Conservation (phyloP, 345 rosid species). For the Linum usitatissimum region DNA sequence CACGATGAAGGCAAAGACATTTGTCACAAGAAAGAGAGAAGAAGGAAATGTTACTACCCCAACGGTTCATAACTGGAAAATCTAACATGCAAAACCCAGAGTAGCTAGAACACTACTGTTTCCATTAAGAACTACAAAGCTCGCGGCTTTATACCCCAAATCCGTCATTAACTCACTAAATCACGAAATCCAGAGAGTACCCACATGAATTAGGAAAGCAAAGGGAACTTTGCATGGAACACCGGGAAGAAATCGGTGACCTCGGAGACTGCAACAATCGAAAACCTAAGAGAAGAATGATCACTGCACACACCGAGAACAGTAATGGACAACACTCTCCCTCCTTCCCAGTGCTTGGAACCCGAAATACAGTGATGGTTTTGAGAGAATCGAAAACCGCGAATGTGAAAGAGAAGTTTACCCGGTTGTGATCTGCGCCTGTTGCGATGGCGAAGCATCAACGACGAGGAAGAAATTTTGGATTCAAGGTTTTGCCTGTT, state of each 20-base stretch:
- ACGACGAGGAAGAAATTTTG: not conserved
- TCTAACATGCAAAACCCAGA: not conserved
- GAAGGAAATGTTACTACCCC: not conserved
- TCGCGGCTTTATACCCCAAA: not conserved
- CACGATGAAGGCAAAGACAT: not conserved
- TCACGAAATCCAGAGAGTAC: not conserved
- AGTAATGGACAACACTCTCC: not conserved
- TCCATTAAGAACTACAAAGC: not conserved
- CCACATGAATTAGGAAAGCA: not conserved
- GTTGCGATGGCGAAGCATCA: not conserved
- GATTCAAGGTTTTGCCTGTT: not conserved
- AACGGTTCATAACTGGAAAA: not conserved
- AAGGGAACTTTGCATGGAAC: not conserved
- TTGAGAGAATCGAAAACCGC: not conserved
- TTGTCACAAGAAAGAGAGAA: not conserved
- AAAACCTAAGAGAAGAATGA: not conserved
- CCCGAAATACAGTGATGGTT: not conserved
- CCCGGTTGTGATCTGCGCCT: not conserved
- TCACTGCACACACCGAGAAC: not conserved
- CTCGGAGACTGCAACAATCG: not conserved
- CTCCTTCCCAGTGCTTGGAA: not conserved
- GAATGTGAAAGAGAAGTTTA: not conserved
- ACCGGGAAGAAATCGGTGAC: not conserved
- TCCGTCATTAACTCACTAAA: not conserved
- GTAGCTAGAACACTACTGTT: not conserved